Conservation (phyloP, 805 yeast genomes). For the Yarrowia sp. region DNA sequence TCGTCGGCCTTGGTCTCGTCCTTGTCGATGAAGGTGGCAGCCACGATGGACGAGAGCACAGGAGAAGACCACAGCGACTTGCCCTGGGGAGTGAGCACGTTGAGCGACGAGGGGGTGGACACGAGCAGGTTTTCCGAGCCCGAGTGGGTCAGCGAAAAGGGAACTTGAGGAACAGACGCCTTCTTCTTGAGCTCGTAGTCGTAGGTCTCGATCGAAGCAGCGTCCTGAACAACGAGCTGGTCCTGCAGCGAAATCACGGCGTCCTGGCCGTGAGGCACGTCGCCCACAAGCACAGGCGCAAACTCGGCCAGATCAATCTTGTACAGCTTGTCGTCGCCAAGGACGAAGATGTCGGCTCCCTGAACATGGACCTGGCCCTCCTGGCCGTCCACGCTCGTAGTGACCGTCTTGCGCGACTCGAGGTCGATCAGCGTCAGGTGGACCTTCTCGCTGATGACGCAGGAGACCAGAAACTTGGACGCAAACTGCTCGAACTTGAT, state of each 20-base stretch:
- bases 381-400: constrained; percentile 5
- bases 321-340: constrained; percentile 22
- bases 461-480: constrained; percentile 24
- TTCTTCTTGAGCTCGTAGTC: not conserved
- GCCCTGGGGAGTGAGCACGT: not conserved
- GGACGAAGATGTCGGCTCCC: constrained; percentile 1
- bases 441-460: constrained; percentile 11
- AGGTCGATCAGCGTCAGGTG: constrained; percentile 11
- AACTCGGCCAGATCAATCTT: constrained; percentile 22
- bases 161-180: not conserved
- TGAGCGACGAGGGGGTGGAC: not conserved
- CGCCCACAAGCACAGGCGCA: constrained; percentile 4
- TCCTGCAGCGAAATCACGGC: constrained; percentile 6
- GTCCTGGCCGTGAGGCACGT: not conserved
- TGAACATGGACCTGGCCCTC: constrained; percentile 22
- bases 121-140: not conserved
- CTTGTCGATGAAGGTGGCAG: constrained; percentile 17
- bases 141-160: not conserved
- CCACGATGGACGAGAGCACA: not conserved
- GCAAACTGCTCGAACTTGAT: constrained; percentile 7
- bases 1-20: constrained; percentile 31
- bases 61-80: constrained; percentile 13
- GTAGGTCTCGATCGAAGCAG: not conserved
- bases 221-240: constrained; percentile 4
- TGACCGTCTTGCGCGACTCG: constrained; percentile 1